These are phyloP conservation scores for Aspergillus arachidicola DNA, from an alignment of 2,329 filamentous ascomycete species.

Conservation along the genomic window DNA sequence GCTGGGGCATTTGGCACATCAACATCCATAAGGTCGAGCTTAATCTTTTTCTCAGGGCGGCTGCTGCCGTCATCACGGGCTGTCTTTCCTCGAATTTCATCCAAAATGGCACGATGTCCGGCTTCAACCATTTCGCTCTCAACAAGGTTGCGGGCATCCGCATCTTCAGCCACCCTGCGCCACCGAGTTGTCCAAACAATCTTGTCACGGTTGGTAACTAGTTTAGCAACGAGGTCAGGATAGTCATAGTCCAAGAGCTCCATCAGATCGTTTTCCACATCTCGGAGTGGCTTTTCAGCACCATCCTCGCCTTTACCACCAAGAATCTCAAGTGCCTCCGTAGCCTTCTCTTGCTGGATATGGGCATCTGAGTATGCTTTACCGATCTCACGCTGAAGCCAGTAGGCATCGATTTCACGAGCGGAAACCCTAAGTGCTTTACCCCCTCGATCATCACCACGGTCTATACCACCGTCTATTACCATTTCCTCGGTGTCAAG, in stretches of 20 bases:
- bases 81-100: slow-evolving; percentile 78
- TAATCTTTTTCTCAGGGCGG: slow-evolving; percentile 78
- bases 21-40: slow-evolving; percentile 82
- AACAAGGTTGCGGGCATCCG: slow-evolving; percentile 70
- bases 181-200: slow-evolving; percentile 93
- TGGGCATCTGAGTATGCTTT: slow-evolving; percentile 87
- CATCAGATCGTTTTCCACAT: slow-evolving; percentile 98
- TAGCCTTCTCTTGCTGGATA: slow-evolving; percentile 89
- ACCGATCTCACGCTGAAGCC: slow-evolving; percentile 92
- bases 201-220: slow-evolving; percentile 90
- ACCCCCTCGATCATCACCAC: slow-evolving; percentile 47
- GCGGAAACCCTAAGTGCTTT: slow-evolving; percentile 67
- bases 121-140: slow-evolving; percentile 91
- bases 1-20: slow-evolving; percentile 68
- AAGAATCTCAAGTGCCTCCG: slow-evolving; percentile 78
- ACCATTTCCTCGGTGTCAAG: slow-evolving; percentile 72
- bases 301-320: slow-evolving; percentile 73
- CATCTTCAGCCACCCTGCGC: slow-evolving; percentile 77
- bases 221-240: slow-evolving; percentile 85
- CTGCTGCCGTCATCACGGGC: slow-evolving; percentile 58
- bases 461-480: slow-evolving; percentile 66
- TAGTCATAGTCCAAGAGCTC: slow-evolving; percentile 98
- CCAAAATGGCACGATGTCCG: slow-evolving; percentile 81
- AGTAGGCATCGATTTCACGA: slow-evolving; percentile 94
- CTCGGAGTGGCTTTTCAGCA: slow-evolving; percentile 81